Evolutionary conservation across 2,329 filamentous ascomycete genomes (phyloP), one percentile per base, ranked within the genome.

Genomic region (Nigrograna mackinnonii): DNA sequence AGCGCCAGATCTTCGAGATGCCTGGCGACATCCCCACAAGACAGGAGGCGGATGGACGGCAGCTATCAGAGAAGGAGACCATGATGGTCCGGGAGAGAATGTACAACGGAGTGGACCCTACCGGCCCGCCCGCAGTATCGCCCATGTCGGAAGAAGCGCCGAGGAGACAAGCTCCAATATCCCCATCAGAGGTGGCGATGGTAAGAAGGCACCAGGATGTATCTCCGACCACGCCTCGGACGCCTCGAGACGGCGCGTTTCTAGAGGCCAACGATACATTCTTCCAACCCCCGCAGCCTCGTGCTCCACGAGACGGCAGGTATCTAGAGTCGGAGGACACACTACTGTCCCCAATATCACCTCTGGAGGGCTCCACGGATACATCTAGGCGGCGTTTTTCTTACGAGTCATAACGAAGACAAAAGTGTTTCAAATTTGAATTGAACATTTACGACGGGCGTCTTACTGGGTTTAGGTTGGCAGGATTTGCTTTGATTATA

Each of bases 11-110:
- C 6, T 74, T 66, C 40, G 79, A 75, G 33, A 80, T 76, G 58
- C 75, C 77, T 0, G 80, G 80, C 2, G 79, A 79, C 7, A 76
- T 83, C 60, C 77, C 77, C 13, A 71, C 73, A 31, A 73, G 75
- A 40, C 77, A 75, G 46, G 73, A 77, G 58, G 74, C 74, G 35
- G 74, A 69, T 37, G 73, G 74, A 21, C 69, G 68, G 14, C 64
- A 72, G 44, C 56, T 77, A 24, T 69, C 67, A 16, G 75, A 77
- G 55, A 78, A 78, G 49, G 73, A 78, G 43, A 68, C 71, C 24
- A 69, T 77, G 60, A 60, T 69, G 44, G 61, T 68, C 16, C 66
- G 75, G 14, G 74, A 76, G 54, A 59, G 60, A 43, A 57, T 68
- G 35, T 73, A 74, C 54, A 77, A 77, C 36, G 75, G 75, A 12